phyloP scores from a whole-genome alignment of 1,284 basidiomycete species.

The Testicularia cyperi region DNA sequence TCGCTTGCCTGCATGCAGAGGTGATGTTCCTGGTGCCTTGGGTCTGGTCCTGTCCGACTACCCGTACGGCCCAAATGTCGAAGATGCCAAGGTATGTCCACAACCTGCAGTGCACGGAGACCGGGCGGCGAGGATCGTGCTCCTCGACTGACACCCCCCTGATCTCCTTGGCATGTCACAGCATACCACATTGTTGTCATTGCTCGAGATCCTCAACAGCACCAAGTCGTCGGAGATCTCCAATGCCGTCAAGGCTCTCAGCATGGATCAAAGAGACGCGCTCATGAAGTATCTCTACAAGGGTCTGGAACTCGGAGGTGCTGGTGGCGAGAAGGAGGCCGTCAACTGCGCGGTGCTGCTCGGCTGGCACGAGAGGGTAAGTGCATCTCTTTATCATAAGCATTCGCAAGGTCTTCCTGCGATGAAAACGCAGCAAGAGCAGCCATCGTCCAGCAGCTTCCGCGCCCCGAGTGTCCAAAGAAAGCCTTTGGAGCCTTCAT shows the following conservation, averaged over 20 bases:
- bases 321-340: constrained; percentile 52
- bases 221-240: constrained; percentile 89
- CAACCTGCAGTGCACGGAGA: not conserved
- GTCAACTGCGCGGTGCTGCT: constrained; percentile 73
- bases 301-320: constrained; percentile 73
- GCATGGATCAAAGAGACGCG: constrained; percentile 80
- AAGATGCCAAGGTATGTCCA: constrained; percentile 48
- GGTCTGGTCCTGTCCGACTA: constrained; percentile 41
- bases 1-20: constrained; percentile 11
- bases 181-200: constrained; percentile 71
- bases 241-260: constrained; percentile 72
- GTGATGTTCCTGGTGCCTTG: constrained; percentile 49
- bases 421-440: no score
- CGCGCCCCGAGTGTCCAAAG: no score
- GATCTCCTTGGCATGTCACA: constrained; percentile 1
- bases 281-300: constrained; percentile 99
- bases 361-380: constrained; percentile 92
- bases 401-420: no score
- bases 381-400: no score
- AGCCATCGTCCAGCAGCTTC: no score
- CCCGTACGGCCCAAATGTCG: constrained; percentile 47
- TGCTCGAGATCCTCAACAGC: constrained; percentile 92
- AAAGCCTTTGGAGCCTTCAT: no score
- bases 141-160: not conserved
- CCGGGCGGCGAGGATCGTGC: not conserved